phyloP scores from a whole-genome alignment of 1,284 basidiomycete species.

The Taiwanofungus camphoratus region DNA sequence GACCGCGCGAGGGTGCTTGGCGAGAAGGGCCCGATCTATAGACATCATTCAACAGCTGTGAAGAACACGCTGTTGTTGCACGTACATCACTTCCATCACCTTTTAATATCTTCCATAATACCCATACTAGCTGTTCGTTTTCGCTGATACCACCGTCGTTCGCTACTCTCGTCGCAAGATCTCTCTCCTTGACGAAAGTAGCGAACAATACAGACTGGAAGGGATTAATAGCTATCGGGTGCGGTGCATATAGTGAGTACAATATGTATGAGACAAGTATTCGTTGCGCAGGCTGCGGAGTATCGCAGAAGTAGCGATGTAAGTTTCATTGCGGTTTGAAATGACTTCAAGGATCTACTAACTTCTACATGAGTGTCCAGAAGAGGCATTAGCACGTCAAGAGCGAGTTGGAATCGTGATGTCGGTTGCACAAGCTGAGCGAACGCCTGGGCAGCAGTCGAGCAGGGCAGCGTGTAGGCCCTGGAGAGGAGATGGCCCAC shows the following conservation, averaged over 20 bases:
- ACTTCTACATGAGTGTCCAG: conserved; percentile 42
- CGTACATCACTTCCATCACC: conserved; percentile 73
- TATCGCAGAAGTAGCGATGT: conserved; percentile 5
- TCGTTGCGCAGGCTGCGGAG: conserved; percentile 53
- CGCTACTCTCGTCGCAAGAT: conserved; percentile 46
- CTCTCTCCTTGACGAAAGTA: conserved; percentile 60
- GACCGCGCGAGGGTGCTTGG: conserved; percentile 64
- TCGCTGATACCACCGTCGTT: conserved; percentile 47
- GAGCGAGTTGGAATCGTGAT: conserved; percentile 69
- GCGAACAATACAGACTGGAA: conserved; percentile 65
- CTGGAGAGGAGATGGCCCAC: conserved; percentile 58
- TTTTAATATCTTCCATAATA: conserved; percentile 75
- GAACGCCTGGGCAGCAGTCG: conserved; percentile 66
- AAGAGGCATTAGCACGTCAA: conserved; percentile 68
- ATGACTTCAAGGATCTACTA: conserved; percentile 9
- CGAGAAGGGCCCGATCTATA: conserved; percentile 70
- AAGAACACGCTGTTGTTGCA: conserved; percentile 29
- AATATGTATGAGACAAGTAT: conserved; percentile 73
- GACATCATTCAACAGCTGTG: not conserved
- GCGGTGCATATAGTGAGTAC: conserved; percentile 68
- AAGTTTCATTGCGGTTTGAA: not conserved
- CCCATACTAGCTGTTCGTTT: conserved; percentile 75
- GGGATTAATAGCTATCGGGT: conserved; percentile 71
- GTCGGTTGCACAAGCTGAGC: conserved; percentile 64
- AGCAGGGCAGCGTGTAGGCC: conserved; percentile 64